Base-by-base conservation (phyloP, 768 basidiomycete genomes). In the Agaricus subrufescens region DNA sequence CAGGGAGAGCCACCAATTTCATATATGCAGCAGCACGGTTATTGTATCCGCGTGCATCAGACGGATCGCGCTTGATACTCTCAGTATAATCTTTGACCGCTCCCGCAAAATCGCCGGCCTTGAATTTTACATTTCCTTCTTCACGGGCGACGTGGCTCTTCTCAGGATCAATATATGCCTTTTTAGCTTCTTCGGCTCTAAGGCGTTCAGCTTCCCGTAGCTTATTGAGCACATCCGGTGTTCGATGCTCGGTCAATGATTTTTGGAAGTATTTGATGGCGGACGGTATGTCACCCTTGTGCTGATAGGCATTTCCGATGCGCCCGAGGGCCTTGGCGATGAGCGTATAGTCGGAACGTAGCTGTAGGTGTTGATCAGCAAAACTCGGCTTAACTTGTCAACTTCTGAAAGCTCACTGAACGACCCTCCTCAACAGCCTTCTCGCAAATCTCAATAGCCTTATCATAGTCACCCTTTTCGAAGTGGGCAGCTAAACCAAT, bases 1-100 rank as follows among this genome's bases (percentile, higher is more conserved):
- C 97, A 10, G 94, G 90, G 30, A 98, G 73, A 1, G 97, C 97
- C 43, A 82, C 82, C 40, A 99, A 84, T 75, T 98, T 98, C 73
- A 89, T 92, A 75, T 97, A 98, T 25, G 94, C 95, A 29, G 94
- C 89, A n/a, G 97, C 94, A 48, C 97, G 88, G 75, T 99, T 99
- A 71, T 96, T 98, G 77, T 98, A 99, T 8, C 91, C 94, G 61
- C 88, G 81, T 12, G 96, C 82, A 67, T 99, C 97, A 38, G 72
- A 69, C 42, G 97, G 96, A 65, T 92, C 87, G 49, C 97, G 88
- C 75, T 98, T 98, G 80, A 98, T 97, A 59, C 93, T 89, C 73
- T 99, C 97, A 38, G 90, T 82, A 75, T 99, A 99, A 39, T 81
- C 76, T 75, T 91, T 94, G 62, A 99, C 95, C 0, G 96, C 90